phyloP scores from a whole-genome alignment of 768 basidiomycete species.

The Hypsizygus marmoreus region DNA sequence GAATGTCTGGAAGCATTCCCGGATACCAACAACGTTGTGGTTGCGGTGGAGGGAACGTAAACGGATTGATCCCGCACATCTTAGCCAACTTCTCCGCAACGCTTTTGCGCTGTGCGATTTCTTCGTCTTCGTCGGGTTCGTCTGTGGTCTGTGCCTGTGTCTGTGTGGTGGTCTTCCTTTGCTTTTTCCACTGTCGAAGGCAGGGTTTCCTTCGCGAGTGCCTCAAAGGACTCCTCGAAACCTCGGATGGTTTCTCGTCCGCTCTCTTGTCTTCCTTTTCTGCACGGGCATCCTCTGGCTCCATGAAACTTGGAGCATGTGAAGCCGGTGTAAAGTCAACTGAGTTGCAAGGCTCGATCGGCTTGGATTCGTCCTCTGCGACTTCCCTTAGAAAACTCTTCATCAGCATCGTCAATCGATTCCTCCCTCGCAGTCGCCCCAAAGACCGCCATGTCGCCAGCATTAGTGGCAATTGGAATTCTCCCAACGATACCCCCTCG shows the following conservation, averaged over 20 bases:
- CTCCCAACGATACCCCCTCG: too few species aligned
- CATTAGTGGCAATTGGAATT: too few species aligned
- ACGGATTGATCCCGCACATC: slow-evolving; percentile 69
- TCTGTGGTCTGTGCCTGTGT: slow-evolving; percentile 8
- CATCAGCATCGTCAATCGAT: too few species aligned
- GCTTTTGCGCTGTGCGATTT: slow-evolving; percentile 53
- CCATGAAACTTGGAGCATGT: not conserved
- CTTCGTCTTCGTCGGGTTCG: slow-evolving; percentile 51
- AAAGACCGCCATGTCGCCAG: too few species aligned
- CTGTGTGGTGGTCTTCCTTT: not conserved
- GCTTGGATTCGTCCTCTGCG: not conserved
- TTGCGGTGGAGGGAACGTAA: slow-evolving; percentile 31
- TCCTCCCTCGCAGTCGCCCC: too few species aligned
- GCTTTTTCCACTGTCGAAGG: slow-evolving; percentile 1
- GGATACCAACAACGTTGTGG: too few species aligned
- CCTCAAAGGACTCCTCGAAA: too few species aligned
- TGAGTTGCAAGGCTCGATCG: not conserved
- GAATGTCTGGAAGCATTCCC: too few species aligned
- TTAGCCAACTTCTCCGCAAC: slow-evolving; percentile 66
- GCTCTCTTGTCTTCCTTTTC: too few species aligned
- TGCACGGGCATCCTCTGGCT: too few species aligned
- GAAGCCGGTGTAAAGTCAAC: not conserved
- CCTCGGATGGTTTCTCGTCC: too few species aligned
- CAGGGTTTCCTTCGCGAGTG: too few species aligned
- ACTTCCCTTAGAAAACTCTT: not conserved